These are phyloP conservation scores for Naganishia randhawae DNA, from an alignment of 768 basidiomycete species.

Conservation along the genomic window DNA sequence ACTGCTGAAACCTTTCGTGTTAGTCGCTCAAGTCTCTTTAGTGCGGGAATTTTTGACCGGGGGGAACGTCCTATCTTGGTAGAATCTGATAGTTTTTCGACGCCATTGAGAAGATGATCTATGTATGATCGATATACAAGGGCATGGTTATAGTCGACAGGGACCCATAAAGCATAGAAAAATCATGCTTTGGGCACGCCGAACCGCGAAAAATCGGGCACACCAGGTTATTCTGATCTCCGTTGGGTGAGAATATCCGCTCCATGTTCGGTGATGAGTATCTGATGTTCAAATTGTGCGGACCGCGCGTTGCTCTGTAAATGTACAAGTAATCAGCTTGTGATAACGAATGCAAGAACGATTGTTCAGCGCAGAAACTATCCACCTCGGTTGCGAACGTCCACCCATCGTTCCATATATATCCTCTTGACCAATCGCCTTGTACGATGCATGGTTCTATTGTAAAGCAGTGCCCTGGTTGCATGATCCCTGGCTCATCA, in stretches of 20 bases:
- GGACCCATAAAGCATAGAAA: neutral
- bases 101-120: too few relatives aligned
- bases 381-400: slow-evolving; percentile 80
- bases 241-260: slow-evolving; percentile 68
- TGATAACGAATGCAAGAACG: neutral
- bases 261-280: slow-evolving; percentile 73
- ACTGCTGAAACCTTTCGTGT: too few relatives aligned
- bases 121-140: too few relatives aligned
- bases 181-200: neutral
- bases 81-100: too few relatives aligned
- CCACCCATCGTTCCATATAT: slow-evolving; percentile 90
- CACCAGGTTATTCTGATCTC: neutral
- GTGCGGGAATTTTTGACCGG: too few relatives aligned
- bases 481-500: slow-evolving; percentile 75
- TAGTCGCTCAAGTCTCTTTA: too few relatives aligned
- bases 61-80: too few relatives aligned
- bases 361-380: neutral
- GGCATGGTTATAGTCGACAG: neutral
- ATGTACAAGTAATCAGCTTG: neutral
- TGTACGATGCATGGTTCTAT: slow-evolving; percentile 83
- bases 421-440: slow-evolving; percentile 63
- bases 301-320: slow-evolving; percentile 70
- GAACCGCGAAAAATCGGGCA: neutral
- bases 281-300: slow-evolving; percentile 84
- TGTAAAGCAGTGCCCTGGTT: slow-evolving; percentile 82